Conservation (phyloP, 73 alveolate genomes). For the Chromera velia region DNA sequence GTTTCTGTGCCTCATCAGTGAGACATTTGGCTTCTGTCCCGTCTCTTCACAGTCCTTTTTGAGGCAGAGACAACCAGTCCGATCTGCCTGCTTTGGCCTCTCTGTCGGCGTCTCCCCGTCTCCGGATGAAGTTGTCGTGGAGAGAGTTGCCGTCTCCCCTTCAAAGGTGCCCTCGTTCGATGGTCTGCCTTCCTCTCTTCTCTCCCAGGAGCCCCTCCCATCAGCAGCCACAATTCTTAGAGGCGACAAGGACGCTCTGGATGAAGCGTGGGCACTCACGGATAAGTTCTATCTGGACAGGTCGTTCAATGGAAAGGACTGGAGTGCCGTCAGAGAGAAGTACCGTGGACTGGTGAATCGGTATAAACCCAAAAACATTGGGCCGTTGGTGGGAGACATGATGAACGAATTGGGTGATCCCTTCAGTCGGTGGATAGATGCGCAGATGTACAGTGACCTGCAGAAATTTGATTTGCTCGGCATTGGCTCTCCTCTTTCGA, state of each 20-base stretch:
- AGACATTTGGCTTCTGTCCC: too few species aligned
- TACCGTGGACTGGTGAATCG: not conserved
- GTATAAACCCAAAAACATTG: not conserved
- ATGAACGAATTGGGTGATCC: not conserved
- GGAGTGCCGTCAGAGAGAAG: not conserved
- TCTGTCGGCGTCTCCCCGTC: too few species aligned
- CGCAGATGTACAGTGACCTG: not conserved
- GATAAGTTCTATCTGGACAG: not conserved
- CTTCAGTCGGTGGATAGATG: not conserved
- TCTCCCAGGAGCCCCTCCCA: too few species aligned
- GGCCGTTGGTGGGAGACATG: not conserved
- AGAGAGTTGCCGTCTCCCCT: too few species aligned
- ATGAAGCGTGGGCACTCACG: not conserved
- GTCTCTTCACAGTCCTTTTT: too few species aligned
- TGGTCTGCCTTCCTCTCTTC: too few species aligned
- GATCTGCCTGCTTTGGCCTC: too few species aligned
- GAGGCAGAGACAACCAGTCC: too few species aligned
- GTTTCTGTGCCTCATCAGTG: too few species aligned
- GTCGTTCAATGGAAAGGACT: not conserved
- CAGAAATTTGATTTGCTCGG: not conserved
- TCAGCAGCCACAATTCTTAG: too few species aligned
- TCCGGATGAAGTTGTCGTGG: too few species aligned
- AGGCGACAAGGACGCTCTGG: not conserved
- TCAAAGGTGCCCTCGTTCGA: too few species aligned
- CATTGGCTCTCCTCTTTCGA: not conserved